Evolutionary conservation across 768 basidiomycete species (phyloP).

Genomic region (Agaricus bisporus): DNA sequence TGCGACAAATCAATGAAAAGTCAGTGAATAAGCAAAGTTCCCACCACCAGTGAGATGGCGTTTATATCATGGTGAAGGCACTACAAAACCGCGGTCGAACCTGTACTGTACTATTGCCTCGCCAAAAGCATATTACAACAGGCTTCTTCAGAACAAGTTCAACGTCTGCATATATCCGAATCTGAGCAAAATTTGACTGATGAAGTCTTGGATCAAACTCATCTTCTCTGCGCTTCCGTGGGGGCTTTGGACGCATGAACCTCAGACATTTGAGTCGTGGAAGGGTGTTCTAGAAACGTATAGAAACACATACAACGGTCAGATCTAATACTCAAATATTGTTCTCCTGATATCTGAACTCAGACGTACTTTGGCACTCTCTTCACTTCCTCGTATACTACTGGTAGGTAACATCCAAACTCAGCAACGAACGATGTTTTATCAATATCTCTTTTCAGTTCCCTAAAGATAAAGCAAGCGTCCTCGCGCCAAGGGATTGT

Average conservation of each 20-base stretch:
- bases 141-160: not conserved
- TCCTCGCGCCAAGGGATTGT: slow-evolving; percentile 1
- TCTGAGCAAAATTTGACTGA: not conserved
- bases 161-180: too few relatives aligned
- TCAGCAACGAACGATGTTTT: not conserved
- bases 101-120: too few relatives aligned
- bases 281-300: not conserved
- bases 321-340: not conserved
- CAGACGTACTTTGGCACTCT: not conserved
- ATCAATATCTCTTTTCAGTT: not conserved
- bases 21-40: not conserved
- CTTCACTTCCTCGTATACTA: not conserved
- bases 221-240: not conserved
- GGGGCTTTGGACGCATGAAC: not conserved
- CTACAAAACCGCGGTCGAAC: not conserved
- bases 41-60: not conserved
- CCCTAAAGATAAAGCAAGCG: not conserved
- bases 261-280: not conserved
- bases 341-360: not conserved
- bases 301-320: not conserved
- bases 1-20: not conserved
- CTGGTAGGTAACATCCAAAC: not conserved
- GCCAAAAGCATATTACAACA: too few relatives aligned
- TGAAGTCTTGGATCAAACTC: not conserved
- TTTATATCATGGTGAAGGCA: not conserved